These are phyloP conservation scores for Eruca vesicaria DNA, from an alignment of 441 rosid species.

Conservation along the genomic window DNA sequence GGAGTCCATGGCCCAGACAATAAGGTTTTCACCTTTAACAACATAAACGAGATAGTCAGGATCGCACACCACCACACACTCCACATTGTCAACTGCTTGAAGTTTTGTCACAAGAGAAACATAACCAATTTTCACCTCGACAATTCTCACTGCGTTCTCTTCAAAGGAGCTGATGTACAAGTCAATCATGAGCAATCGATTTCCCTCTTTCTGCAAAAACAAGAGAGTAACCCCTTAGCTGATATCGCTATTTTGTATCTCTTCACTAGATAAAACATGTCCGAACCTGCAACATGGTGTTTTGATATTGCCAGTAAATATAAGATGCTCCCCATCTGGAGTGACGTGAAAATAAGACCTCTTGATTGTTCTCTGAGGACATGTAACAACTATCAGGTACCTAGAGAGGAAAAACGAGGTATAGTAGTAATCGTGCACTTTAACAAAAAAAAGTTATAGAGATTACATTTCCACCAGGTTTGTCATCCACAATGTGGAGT, in stretches of 20 bases:
- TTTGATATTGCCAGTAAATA: slow-evolving; percentile 61
- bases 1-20: slow-evolving; percentile 79
- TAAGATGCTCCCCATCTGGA: slow-evolving; percentile 70
- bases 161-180: slow-evolving; percentile 61
- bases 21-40: slow-evolving; percentile 70
- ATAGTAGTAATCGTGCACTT: background rate
- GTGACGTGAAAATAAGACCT: slow-evolving; percentile 61
- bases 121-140: slow-evolving; percentile 65
- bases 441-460: background rate
- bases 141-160: slow-evolving; percentile 61
- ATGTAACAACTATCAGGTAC: slow-evolving; percentile 15
- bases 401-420: background rate
- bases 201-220: slow-evolving; percentile 58
- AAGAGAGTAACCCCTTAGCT: slow-evolving; percentile 10
- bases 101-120: slow-evolving; percentile 65
- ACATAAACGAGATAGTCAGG: slow-evolving; percentile 66
- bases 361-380: slow-evolving; percentile 56
- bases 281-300: slow-evolving; percentile 86
- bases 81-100: slow-evolving; percentile 53
- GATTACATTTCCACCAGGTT: slow-evolving; percentile 50
- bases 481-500: slow-evolving; percentile 48
- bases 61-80: slow-evolving; percentile 62
- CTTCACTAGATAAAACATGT: slow-evolving; percentile 1
- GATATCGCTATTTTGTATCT: background rate
- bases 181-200: slow-evolving; percentile 69